Base-by-base conservation (phyloP, 441 rosid genomes). In the Populus hybrid region DNA sequence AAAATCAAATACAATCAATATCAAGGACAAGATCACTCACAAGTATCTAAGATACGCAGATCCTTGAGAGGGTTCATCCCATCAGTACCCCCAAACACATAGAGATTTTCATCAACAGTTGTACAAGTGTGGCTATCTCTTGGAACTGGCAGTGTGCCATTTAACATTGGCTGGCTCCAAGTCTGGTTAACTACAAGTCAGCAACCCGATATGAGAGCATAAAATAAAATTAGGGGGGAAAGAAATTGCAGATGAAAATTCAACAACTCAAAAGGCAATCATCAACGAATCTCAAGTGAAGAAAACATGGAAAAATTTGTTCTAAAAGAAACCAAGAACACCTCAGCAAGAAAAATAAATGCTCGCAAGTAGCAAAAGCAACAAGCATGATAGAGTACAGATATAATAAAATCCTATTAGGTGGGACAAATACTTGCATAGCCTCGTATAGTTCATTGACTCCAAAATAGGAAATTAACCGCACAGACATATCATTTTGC, bases 51-150 rank as follows among this genome's bases (percentile, higher is more conserved):
- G 80, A 93, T 89, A 84, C 87, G 86, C 83, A 95, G 85, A 89
- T 95, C 98, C 73, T 83, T 90, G 36, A 94, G 97, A 85, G 95
- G 92, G 69, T 85, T 90, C 77, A 67, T 73, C 77, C 99, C 98
- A 87, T 95, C 97, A 40, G 99, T 94, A 83, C 98, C 98, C 80
- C 97, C 99, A 79, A 93, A 94, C 72, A 93, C 92, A 59, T 82
- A 89, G 73, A 96, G 87, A 74, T 85, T 92, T 69, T 90, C 95
- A 24, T 91, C 93, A 53, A 96, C 89, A 66, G 91, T 78, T 8
- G 94, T 93, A 81, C 93, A 93, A 78, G 88, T 91, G 85, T 94
- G 98, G 85, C 97, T 95, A 82, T 95, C 98, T 84, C 99, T 90
- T 2, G 98, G 95, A 75, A 84, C 75, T 23, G 99, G 98, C 1